Base-by-base conservation (phyloP, 2,329 filamentous ascomycete species). In the Penicillium vulpinum region DNA sequence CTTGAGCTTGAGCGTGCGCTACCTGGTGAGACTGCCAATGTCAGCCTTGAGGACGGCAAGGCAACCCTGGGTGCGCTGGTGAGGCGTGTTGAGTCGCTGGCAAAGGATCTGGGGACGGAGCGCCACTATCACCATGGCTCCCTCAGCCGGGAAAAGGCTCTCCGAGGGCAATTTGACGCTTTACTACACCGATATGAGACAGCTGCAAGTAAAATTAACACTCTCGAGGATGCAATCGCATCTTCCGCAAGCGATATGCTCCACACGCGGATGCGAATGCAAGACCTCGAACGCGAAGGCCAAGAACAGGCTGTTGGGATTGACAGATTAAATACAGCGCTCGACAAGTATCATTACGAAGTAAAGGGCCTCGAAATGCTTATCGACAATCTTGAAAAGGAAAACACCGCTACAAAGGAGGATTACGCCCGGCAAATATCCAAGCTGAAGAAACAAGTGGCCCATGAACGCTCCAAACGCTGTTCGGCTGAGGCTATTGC, bases 161-260 rank as follows among this genome's bases (percentile, higher is more conserved):
- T 81, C 28, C 72, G 73, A n/a, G 71, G 71, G 16, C 75, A 80
- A 50, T 81, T 80, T 40, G 73, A 80, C 46, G 68, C 69, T 40
- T 65, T 76, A n/a, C 60, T 79, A 21, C 54, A 68, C 33, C 70
- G 74, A 21, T 70, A 75, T 31, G 74, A 78, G 49, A 67, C 70
- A 18, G 71, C 73, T 6, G 69, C 67, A 28, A 69, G 67, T 26
- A 75, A 74, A 50, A 71, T 76, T 41, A 62, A 63, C 13, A 70
- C 69, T 11, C 64, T 80, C 6, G 76, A 79, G 59, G 67, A 73
- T 11, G 67, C 70, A 0, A 70, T 75, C 33, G 71, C 76, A 35
- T 70, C 72, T n/a, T 75, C 77, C n/a, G 73, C 76, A 5, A 70
- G 75, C 22, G 77, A 80, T 51, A 76, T 80, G 70, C 67, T 79